Evolutionary conservation across 257 asterid genomes (phyloP).

Genomic region (Gentiana straminea): DNA sequence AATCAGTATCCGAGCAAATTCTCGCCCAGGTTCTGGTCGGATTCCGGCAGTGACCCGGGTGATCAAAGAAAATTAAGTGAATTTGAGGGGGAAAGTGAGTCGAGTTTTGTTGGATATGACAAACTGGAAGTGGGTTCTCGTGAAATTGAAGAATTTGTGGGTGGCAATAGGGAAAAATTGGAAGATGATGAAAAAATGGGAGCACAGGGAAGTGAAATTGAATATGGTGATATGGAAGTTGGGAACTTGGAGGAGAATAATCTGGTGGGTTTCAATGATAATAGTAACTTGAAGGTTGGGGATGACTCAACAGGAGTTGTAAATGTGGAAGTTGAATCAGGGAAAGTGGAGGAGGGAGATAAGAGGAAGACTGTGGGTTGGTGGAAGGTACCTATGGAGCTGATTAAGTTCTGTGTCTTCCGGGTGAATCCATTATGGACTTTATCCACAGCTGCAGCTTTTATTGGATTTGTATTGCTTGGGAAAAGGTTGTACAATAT

Average conservation of each 20-base stretch:
- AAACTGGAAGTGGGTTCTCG: conserved; percentile 13
- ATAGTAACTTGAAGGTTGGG: conserved; percentile 8
- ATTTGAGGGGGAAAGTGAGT: conserved; percentile 23
- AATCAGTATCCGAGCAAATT: conserved; percentile 31
- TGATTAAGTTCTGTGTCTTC: conserved; percentile 48
- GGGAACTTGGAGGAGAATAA: conserved; percentile 13
- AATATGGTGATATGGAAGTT: conserved; percentile 17
- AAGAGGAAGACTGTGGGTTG: conserved; percentile 49
- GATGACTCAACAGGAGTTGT: conserved; percentile 15
- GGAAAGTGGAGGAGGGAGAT: conserved; percentile 26
- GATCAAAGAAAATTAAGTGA: conserved; percentile 34
- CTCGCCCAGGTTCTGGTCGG: conserved; percentile 54
- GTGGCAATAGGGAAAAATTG: conserved; percentile 17
- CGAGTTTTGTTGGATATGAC: conserved; percentile 22
- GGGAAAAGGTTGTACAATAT: conserved; percentile 67
- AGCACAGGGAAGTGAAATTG: conserved; percentile 27
- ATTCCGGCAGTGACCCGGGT: conserved; percentile 33
- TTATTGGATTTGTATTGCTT: conserved; percentile 71
- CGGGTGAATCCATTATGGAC: conserved; percentile 75
- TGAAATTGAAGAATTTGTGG: conserved; percentile 24
- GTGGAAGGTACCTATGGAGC: conserved; percentile 95
- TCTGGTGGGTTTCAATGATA: conserved; percentile 15
- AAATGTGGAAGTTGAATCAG: conserved; percentile 15
- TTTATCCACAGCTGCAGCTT: conserved; percentile 74
- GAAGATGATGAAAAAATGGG: conserved; percentile 7